A percentile compares a stretch with the other conserved stretches of the same genome.
These are phyloP conservation scores for Holtermanniella nyarrowii DNA, from an alignment of 768 basidiomycete genomes.

Conservation along the genomic window DNA sequence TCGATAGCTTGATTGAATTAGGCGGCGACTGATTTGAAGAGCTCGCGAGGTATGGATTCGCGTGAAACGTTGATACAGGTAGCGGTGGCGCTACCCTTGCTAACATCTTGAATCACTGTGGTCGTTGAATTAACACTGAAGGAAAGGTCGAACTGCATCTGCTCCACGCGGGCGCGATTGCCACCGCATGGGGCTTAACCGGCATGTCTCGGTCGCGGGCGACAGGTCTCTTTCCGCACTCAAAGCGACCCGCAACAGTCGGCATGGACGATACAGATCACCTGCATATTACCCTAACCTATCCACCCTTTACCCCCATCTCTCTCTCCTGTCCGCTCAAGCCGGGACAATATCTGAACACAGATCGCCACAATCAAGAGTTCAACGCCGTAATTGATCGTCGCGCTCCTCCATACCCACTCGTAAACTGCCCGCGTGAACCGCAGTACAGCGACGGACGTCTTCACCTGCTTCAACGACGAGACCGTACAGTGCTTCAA, in stretches of 20 bases:
- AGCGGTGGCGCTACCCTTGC: neutral
- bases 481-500: neutral
- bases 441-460: neutral
- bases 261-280: too few species aligned
- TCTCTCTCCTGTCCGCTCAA: neutral
- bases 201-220: too few species aligned
- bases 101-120: neutral
- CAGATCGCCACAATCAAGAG: neutral
- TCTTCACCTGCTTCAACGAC: neutral
- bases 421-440: neutral
- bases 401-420: neutral
- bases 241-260: too few species aligned
- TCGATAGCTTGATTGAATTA: neutral
- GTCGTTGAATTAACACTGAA: neutral
- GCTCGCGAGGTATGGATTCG: too few species aligned
- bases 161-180: neutral
- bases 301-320: neutral
- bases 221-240: too few species aligned
- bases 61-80: too few species aligned
- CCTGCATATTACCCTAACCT: neutral
- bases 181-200: too few species aligned
- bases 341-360: neutral
- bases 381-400: neutral
- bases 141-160: neutral
- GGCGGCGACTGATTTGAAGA: neutral